Evolutionary conservation across 495 filamentous ascomycete genomes (phyloP).

Genomic region (Clavariopsis aquatica): DNA sequence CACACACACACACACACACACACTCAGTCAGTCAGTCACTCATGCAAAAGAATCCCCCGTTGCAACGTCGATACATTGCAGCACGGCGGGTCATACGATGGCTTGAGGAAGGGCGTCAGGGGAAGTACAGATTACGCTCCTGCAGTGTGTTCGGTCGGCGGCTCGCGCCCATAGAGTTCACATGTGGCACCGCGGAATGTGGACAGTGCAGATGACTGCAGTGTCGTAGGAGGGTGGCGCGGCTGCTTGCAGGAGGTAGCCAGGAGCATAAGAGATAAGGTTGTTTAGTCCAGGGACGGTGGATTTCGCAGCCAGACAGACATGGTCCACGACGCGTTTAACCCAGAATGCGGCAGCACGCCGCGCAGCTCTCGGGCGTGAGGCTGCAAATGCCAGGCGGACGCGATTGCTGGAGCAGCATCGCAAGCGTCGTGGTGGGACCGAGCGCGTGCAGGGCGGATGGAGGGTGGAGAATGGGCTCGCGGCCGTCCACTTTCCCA

Average conservation of each 20-base stretch:
- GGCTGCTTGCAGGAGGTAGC: constrained; percentile 10
- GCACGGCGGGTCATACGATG: neutral
- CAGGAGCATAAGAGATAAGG: neutral
- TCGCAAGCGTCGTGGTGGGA: neutral
- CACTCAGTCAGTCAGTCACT: no score
- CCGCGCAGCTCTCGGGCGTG: neutral
- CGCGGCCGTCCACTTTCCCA: neutral
- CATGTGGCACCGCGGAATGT: constrained; percentile 1
- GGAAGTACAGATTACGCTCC: constrained; percentile 11
- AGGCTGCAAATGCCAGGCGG: no score
- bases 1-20: no score
- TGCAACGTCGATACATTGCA: neutral
- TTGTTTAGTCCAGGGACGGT: neutral
- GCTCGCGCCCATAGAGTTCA: constrained; percentile 12
- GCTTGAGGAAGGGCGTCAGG: neutral
- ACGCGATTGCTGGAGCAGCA: neutral
- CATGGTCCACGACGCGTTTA: neutral
- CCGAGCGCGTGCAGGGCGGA: neutral
- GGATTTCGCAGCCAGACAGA: neutral
- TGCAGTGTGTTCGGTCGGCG: constrained; percentile 18
- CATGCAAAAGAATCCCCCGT: neutral
- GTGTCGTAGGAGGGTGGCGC: constrained; percentile 13
- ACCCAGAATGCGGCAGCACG: neutral
- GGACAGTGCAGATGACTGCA: constrained; percentile 17
- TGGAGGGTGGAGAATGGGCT: neutral